Evolutionary conservation across 2,329 filamentous ascomycete genomes (phyloP).

Genomic region (Polychaeton citri): DNA sequence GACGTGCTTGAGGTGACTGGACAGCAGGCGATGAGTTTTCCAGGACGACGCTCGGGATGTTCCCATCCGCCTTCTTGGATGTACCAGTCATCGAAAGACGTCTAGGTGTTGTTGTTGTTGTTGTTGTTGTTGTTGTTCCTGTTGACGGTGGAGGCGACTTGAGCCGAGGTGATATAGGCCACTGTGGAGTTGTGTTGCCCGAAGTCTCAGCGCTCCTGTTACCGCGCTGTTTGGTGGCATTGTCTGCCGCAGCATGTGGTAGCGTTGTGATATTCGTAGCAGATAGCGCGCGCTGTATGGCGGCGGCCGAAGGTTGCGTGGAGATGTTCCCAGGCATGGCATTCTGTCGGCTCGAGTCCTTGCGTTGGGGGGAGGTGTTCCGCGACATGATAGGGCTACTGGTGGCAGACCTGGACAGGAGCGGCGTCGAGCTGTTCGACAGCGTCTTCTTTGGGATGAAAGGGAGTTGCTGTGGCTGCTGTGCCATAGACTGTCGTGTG

Average conservation of each 20-base stretch:
- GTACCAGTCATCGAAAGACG: background rate
- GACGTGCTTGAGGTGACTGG: background rate
- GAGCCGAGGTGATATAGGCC: conserved; percentile 64
- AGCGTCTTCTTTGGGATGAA: conserved; percentile 13
- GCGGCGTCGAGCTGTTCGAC: conserved; percentile 15
- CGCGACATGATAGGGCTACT: conserved; percentile 33
- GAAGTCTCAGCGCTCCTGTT: conserved; percentile 32
- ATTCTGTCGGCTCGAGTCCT: conserved; percentile 23
- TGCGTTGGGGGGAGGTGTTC: conserved; percentile 34
- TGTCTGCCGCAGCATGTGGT: conserved; percentile 45
- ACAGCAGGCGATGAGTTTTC: background rate
- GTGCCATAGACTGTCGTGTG: too few species aligned
- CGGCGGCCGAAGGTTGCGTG: conserved; percentile 46
- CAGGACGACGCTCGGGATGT: background rate
- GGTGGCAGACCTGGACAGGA: conserved; percentile 21
- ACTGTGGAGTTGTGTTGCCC: conserved; percentile 45
- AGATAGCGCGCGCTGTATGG: conserved; percentile 55
- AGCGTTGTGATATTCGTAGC: conserved; percentile 55
- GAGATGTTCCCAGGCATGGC: conserved; percentile 20
- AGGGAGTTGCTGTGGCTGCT: too few species aligned
- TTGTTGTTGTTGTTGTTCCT: background rate
- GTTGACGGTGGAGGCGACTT: conserved; percentile 55
- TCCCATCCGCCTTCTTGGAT: background rate
- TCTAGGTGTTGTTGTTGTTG: background rate
- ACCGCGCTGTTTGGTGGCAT: conserved; percentile 42